Evolutionary conservation across 345 rosid genomes (phyloP), one percentile per base, ranked within the genome.

Genomic region (Heritiera fomes): DNA sequence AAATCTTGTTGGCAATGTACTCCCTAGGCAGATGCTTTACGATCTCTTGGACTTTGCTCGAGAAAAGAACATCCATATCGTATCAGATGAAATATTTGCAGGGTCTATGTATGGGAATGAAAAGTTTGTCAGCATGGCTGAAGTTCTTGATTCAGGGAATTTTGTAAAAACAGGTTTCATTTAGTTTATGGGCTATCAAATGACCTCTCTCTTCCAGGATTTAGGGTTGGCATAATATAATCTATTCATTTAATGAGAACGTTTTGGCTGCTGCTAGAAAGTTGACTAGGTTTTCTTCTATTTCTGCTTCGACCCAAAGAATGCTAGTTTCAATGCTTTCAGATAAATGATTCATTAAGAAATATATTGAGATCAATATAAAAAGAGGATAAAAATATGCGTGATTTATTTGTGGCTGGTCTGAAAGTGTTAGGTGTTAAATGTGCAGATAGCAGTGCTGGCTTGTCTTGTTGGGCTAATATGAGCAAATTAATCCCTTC

Each of bases 391-490:
- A 64, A 43, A 78, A 56, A 84, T 82, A 84, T 88, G 84, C 76
- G 85, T 70, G 68, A 77, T 62, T 80, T 61, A 55, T 91, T 95
- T 84, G 93, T 92, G 77, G 84, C 85, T 56, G 94, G 92, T 80
- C 81, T 93, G 80, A 76, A 85, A 76, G 85, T 83, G 75, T 72
- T 93, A 74, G 94, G 92, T 77, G 85, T 95, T 52, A 83, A 78
- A 60, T 92, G 90, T 77, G 78, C 83, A 49, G 85, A 92, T 73
- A 91, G 96, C 84, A 80, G 79, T 80, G 94, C 91, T 8, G 96
- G 98, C 65, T 76, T 91, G n/a, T 95, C 86, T 73, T 92, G 94
- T 86, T 93, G 99, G 99, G 98, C 89, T 76, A 75, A 95, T 84
- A 88, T 93, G 97, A 90, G 97, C 64, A 75, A 82, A 67, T 88